phyloP scores from a whole-genome alignment of 495 filamentous ascomycete species.

The Tuber magnatum region DNA sequence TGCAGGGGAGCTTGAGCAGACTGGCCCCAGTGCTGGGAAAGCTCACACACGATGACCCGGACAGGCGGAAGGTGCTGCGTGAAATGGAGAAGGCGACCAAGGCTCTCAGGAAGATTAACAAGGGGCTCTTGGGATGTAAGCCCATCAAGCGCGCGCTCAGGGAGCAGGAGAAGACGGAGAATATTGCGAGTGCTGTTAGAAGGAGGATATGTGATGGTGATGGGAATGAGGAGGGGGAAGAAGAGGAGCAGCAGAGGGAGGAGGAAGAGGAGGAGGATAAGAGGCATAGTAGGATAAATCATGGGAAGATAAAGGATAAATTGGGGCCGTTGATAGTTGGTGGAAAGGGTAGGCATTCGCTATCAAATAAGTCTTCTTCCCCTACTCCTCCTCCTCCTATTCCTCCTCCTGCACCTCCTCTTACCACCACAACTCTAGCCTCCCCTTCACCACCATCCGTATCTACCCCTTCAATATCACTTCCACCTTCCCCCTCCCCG shows the following conservation, averaged over 20 bases:
- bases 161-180: slow-evolving; percentile 17
- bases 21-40: slow-evolving; percentile 7
- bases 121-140: slow-evolving; percentile 11
- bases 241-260: neutral
- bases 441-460: neutral
- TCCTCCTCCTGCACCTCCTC: neutral
- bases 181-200: slow-evolving; percentile 13
- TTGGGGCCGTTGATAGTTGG: neutral
- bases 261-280: neutral
- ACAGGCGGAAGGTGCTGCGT: slow-evolving; percentile 9
- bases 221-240: neutral
- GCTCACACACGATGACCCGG: slow-evolving; percentile 16
- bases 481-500: neutral
- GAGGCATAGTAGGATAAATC: neutral
- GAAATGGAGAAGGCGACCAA: slow-evolving; percentile 19
- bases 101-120: slow-evolving; percentile 14
- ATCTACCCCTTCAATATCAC: neutral
- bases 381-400: neutral
- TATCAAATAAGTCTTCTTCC: neutral
- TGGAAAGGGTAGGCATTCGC: neutral
- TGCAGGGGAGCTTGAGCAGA: slow-evolving; percentile 5
- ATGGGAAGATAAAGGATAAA: neutral
- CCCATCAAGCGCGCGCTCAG: slow-evolving; percentile 11
- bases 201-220: slow-evolving; percentile 10
- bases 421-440: neutral